phyloP scores from a whole-genome alignment of 2,329 filamentous ascomycete genomes.

The Exserohilum turcica region DNA sequence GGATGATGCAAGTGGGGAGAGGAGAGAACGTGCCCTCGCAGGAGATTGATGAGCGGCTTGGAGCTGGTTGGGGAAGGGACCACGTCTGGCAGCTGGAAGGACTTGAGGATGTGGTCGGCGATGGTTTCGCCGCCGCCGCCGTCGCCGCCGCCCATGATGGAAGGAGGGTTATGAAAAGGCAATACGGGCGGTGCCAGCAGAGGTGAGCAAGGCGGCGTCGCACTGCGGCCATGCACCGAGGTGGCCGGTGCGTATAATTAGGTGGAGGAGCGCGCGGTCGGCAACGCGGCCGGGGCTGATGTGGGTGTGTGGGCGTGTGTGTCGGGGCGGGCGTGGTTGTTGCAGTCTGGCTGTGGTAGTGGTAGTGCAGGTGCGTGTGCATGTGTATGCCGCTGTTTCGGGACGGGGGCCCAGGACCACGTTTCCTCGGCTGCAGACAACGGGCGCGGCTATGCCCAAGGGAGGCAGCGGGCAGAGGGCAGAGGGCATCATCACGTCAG shows the following conservation, averaged over 20 bases:
- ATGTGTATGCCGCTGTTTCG: not conserved
- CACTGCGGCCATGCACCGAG: constrained; percentile 7
- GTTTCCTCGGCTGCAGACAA: not conserved
- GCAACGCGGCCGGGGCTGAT: too few relatives aligned
- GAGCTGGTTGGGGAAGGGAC: constrained; percentile 35
- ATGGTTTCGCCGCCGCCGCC: constrained; percentile 16
- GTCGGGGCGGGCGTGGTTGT: too few relatives aligned
- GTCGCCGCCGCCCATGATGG: constrained; percentile 17
- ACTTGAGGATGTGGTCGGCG: constrained; percentile 15
- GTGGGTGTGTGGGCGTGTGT: not conserved
- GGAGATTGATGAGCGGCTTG: constrained; percentile 45
- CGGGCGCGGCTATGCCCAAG: too few relatives aligned
- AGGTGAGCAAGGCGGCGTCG: constrained; percentile 12
- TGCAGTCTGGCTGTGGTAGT: not conserved
- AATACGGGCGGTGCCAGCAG: constrained; percentile 15
- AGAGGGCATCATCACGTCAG: too few relatives aligned
- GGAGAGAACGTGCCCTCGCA: constrained; percentile 39
- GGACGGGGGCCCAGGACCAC: too few relatives aligned
- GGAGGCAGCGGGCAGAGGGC: too few relatives aligned
- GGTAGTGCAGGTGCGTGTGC: not conserved
- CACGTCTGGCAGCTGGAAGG: constrained; percentile 38
- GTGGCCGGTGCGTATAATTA: constrained; percentile 17
- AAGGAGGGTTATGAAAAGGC: constrained; percentile 22
- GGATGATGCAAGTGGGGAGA: constrained; percentile 5
- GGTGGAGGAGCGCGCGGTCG: too few relatives aligned